Base-by-base conservation (phyloP, 2,329 filamentous ascomycete genomes). In the Xylariaceae sp. region DNA sequence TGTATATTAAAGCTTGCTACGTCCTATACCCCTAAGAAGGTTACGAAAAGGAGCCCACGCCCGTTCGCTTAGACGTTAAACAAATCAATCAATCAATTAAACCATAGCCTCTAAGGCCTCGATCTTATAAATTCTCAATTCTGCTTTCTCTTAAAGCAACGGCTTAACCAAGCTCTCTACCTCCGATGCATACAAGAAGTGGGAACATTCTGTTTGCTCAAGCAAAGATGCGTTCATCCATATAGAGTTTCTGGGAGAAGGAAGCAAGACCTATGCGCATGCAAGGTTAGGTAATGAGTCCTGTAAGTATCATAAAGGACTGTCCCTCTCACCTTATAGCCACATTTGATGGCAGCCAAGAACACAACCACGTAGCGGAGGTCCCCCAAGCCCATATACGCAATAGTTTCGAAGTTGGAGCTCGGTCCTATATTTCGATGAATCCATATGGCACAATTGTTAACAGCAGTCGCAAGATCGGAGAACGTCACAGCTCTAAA, bases 381-480 rank as follows among this genome's bases (percentile, higher is more conserved):
- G 40, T 59, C 56, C 9, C 44, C 48, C n/a, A 52, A 46, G 19
- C 56, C 56, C 20, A 59, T 42, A 43, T 59, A 59, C 12, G 56
- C 56, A 40, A 59, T 44, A 10, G 48, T 50, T 16, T 49, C 56
- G 20, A 59, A 59, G 14, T 44, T 9, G 5, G 20, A 48, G 20
- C 37, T 47, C 3, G 19, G n/a, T 1, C 53, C 48, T n/a, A 50
- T 21, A 7, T 37, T 43, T 14, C 43, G 2, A 1, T 56, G 9
- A 7, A 56, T 50, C 32, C 23, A 44, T 23, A 14, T 32, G 2
- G 48, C 53, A 19, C 45, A 23, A 19, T 14, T 7, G 37, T 56
- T 56, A 10, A 41, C 29, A 23, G 53, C 48, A 20, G 32, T 52
- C 2, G 53, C 53, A 18, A 46, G 19, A 19, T 56, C 48, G 9